Evolutionary conservation across 805 yeast species (phyloP), one percentile per base, ranked within the genome.

Genomic region (Sugiyamaella marilandica): DNA sequence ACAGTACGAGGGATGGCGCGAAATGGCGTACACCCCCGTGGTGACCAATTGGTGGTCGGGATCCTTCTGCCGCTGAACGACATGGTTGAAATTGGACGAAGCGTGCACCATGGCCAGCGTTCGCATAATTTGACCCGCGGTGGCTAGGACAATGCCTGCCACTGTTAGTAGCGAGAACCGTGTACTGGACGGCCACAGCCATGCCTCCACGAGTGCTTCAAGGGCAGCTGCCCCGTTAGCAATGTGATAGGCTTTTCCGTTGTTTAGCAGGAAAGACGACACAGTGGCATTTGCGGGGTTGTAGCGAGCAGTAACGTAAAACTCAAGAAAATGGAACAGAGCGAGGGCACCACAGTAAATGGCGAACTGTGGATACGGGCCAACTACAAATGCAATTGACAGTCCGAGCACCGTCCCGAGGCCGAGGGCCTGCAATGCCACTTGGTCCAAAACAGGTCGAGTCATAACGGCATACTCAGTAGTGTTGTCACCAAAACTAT

Each of bases 1-100:
- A 39, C 82, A 77, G 68, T 94, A 94, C 46, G 95, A 84, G 5
- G 99, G 99, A 66, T 94, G 99, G 55, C 99, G 75, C 13, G 80
- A 70, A 24, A 69, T 57, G 1, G 74, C 53, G 67, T 92, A 94
- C 2, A 92, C 71, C 0, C 97, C 98, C 10, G 68, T 59, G 0
- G 88, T 87, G 10, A 94, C 84, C 41, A 94, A 73, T 9, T 59
- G 69, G 65, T 94, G 99, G 50, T 77, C 77, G 0, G 68, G 59
- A 32, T 72, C 66, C 49, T 77, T 82, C 14, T 70, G 65, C 2
- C 77, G 66, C 45, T 83, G 88, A 1, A 94, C 79, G 41, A 82
- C 69, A 68, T 94, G 99, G 49, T 88, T 85, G 70, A 94, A 94
- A 2, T 95, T 87, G 49, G 78, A 77, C 1, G 90, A 87, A 0